A percentile compares a stretch with the other conserved stretches of the same genome.
These are phyloP conservation scores for Drechslera avenae DNA, from an alignment of 2,329 filamentous ascomycete species.

Conservation along the genomic window DNA sequence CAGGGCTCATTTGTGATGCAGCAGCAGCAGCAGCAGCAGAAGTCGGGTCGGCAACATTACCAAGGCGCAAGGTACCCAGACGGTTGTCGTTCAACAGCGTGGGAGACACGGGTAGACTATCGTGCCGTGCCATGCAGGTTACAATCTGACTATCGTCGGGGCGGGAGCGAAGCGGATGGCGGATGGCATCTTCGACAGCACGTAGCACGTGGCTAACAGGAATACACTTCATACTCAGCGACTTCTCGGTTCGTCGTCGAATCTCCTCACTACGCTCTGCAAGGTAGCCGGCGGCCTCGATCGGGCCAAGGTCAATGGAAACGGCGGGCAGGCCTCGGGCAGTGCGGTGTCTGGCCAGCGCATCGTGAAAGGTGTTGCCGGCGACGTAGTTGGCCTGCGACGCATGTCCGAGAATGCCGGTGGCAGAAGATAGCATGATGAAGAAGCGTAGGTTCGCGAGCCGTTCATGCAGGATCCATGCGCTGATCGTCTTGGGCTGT, in stretches of 20 bases:
- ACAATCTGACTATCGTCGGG: conserved; percentile 1
- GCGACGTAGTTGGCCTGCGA: conserved; percentile 56
- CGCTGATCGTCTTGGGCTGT: conserved; percentile 21
- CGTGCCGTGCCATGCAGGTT: conserved; percentile 1
- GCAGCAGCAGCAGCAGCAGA: too few relatives aligned
- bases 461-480: conserved; percentile 32
- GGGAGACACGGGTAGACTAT: neutral
- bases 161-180: neutral
- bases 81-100: neutral
- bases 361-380: conserved; percentile 48
- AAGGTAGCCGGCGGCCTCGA: conserved; percentile 51
- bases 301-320: conserved; percentile 58
- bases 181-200: neutral
- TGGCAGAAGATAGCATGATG: conserved; percentile 35
- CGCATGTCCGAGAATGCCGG: conserved; percentile 28
- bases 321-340: conserved; percentile 45
- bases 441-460: conserved; percentile 34
- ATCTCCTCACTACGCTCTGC: neutral
- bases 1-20: too few relatives aligned
- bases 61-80: conserved; percentile 1
- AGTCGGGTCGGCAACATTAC: neutral
- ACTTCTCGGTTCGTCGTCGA: too few relatives aligned
- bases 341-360: conserved; percentile 26
- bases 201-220: neutral
- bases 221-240: too few relatives aligned